Conservation (phyloP, 2,329 filamentous ascomycete species). For the Setomelanomma holmii region DNA sequence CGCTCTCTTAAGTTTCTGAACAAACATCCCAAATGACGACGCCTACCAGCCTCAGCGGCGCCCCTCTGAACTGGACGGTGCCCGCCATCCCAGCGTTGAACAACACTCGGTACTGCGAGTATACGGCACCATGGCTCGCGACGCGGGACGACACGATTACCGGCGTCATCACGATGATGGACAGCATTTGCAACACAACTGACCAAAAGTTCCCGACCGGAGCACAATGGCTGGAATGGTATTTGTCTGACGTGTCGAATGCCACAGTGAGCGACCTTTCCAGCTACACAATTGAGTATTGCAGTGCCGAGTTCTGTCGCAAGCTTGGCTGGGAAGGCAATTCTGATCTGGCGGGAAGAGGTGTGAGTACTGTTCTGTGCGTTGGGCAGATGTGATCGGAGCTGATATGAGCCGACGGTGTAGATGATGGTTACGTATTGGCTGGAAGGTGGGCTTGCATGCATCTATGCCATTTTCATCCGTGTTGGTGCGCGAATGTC, state of each 20-base stretch:
- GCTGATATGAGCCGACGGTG: background rate
- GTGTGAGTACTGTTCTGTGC: no score
- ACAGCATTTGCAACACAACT: background rate
- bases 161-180: background rate
- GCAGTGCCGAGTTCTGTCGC: background rate
- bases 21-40: no score
- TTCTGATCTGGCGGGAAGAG: background rate
- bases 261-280: background rate
- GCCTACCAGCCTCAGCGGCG: no score
- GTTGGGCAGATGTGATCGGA: background rate
- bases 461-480: background rate
- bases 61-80: no score
- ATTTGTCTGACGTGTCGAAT: background rate
- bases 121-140: background rate
- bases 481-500: no score
- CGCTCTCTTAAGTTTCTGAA: no score
- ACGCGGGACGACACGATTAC: background rate
- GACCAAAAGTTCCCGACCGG: background rate
- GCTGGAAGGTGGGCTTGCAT: background rate
- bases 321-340: background rate
- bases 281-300: background rate
- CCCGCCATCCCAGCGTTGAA: background rate
- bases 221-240: background rate
- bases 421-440: background rate
- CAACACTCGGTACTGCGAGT: background rate